phyloP scores from a whole-genome alignment of 768 basidiomycete species.

The Termitomyces sp. region DNA sequence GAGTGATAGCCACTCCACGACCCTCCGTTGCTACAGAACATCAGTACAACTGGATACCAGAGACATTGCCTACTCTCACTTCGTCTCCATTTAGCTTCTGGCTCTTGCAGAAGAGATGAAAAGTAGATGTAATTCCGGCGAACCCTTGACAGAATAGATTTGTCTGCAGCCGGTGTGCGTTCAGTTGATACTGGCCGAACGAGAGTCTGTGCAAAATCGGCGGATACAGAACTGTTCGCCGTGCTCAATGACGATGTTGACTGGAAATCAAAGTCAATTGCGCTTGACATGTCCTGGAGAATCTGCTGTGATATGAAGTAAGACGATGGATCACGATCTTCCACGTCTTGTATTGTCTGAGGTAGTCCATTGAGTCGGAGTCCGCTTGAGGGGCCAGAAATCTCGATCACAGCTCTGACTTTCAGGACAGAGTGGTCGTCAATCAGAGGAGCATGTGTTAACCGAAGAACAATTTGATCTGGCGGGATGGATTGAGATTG shows the following conservation, averaged over 20 bases:
- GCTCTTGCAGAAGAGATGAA: slow-evolving; percentile 93
- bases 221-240: slow-evolving; percentile 41
- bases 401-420: slow-evolving; percentile 76
- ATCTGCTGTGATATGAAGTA: slow-evolving; percentile 58
- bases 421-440: slow-evolving; percentile 79
- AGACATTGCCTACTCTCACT: slow-evolving; percentile 39
- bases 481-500: slow-evolving; percentile 27
- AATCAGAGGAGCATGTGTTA: slow-evolving; percentile 69
- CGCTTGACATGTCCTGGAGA: slow-evolving; percentile 70
- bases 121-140: slow-evolving; percentile 97
- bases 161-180: slow-evolving; percentile 64
- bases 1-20: slow-evolving; percentile 90
- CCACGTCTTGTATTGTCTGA: slow-evolving; percentile 58
- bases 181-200: slow-evolving; percentile 33
- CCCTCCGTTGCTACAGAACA: slow-evolving; percentile 64
- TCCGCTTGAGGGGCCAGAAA: slow-evolving; percentile 71
- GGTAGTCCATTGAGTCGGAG: slow-evolving; percentile 86
- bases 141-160: slow-evolving; percentile 82
- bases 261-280: slow-evolving; percentile 63
- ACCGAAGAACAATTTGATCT: slow-evolving; percentile 57
- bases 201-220: slow-evolving; percentile 27
- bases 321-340: slow-evolving; percentile 65
- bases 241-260: slow-evolving; percentile 61
- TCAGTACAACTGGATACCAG: slow-evolving; percentile 8
- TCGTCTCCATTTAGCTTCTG: slow-evolving; percentile 95